Percentiles rank a stretch among this genome's conserved stretches.
phyloP scores from a whole-genome alignment of 2,329 filamentous ascomycete species.

The Microascus cirrosus region DNA sequence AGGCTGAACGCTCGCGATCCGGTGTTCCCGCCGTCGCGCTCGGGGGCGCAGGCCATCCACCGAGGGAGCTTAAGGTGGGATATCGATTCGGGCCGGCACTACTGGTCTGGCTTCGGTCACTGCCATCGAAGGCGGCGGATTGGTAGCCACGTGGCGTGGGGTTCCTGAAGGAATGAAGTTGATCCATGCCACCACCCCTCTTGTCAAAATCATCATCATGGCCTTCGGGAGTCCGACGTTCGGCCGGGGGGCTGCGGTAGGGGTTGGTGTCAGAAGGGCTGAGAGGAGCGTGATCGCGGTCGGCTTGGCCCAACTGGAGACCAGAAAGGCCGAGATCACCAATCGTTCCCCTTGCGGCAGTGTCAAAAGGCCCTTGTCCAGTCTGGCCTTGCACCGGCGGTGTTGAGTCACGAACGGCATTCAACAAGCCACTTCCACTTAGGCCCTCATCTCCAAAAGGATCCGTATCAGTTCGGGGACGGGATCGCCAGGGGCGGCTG shows the following conservation, averaged over 20 bases:
- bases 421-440: constrained; percentile 61
- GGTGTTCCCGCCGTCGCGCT: constrained; percentile 53
- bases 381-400: constrained; percentile 20
- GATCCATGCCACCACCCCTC: constrained; percentile 28
- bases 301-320: constrained; percentile 44
- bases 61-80: constrained; percentile 47
- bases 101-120: constrained; percentile 87
- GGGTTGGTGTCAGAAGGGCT: constrained; percentile 96
- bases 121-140: constrained; percentile 50
- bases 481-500: constrained; percentile 42
- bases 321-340: constrained; percentile 54
- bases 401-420: constrained; percentile 62
- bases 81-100: constrained; percentile 74
- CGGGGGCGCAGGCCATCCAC: constrained; percentile 50
- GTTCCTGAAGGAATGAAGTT: neutral
- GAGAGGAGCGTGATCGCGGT: constrained; percentile 48
- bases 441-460: constrained; percentile 59
- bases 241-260: constrained; percentile 79
- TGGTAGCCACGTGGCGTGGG: neutral
- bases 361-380: constrained; percentile 15
- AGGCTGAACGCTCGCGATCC: constrained; percentile 49
- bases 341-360: constrained; percentile 40
- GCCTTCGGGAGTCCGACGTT: constrained; percentile 56
- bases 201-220: constrained; percentile 38
- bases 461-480: constrained; percentile 61